Evolutionary conservation across 2,329 filamentous ascomycete species (phyloP).

Genomic region (Neoarthrinium moseri): DNA sequence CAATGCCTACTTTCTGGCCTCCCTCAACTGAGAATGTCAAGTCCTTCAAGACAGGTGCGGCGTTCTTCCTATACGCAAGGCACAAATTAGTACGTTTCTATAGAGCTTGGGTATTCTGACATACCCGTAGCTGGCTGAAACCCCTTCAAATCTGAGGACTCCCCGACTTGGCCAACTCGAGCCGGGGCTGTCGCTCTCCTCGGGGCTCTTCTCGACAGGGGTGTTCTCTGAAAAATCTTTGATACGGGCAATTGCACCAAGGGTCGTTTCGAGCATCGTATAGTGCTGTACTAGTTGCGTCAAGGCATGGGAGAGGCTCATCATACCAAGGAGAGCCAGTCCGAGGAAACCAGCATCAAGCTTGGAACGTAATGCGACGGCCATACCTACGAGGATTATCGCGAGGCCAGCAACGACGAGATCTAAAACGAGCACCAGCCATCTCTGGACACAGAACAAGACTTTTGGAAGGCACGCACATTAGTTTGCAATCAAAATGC

Average conservation of each 20-base stretch:
- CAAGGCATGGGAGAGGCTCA: not conserved
- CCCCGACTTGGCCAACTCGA: no score
- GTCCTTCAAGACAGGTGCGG: conserved; percentile 7
- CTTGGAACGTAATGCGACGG: not conserved
- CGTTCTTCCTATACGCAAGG: no score
- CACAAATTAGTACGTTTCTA: no score
- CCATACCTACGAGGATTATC: not conserved
- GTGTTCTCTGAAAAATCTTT: not conserved
- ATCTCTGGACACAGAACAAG: conserved; percentile 1
- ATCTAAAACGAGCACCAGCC: not conserved
- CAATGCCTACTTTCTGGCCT: conserved; percentile 11
- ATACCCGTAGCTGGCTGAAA: no score
- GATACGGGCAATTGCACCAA: not conserved
- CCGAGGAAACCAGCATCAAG: conserved; percentile 1
- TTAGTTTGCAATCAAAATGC: conserved; percentile 10
- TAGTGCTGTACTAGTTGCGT: not conserved
- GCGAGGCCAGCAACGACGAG: not conserved
- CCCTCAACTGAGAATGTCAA: conserved; percentile 10
- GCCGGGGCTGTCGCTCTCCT: not conserved
- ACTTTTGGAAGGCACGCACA: no score
- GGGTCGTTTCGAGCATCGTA: conserved; percentile 1
- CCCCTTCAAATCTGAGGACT: no score
- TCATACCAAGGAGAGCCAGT: not conserved
- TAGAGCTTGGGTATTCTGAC: no score
- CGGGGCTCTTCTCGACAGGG: conserved; percentile 1